phyloP scores from a whole-genome alignment of 441 rosid species.

The Eruca vesicaria region DNA sequence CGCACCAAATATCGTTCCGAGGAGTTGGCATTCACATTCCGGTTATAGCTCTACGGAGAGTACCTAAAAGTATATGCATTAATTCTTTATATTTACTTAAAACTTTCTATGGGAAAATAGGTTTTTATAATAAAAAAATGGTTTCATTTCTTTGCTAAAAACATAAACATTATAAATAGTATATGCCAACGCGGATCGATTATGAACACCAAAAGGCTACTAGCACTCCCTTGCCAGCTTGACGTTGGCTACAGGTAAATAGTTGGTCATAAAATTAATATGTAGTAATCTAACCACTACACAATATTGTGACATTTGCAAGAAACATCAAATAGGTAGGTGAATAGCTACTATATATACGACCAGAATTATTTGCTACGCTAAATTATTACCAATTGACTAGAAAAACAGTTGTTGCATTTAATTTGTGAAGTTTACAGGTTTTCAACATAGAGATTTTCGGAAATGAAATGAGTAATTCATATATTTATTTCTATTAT shows the following conservation, averaged over 20 bases:
- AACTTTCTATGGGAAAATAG: no score
- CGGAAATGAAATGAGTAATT: background rate
- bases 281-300: background rate
- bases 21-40: background rate
- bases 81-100: background rate
- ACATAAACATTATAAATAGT: no score
- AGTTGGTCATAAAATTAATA: background rate
- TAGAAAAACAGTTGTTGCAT: background rate
- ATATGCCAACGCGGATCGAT: no score
- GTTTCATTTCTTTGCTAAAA: no score
- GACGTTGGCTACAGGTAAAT: no score
- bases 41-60: background rate
- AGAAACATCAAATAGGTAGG: background rate
- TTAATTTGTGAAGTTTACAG: background rate
- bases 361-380: background rate
- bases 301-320: background rate
- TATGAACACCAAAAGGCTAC: no score
- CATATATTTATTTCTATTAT: background rate
- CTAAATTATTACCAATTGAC: background rate
- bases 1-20: constrained; percentile 12
- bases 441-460: background rate
- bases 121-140: no score
- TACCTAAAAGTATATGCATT: background rate
- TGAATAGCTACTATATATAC: background rate
- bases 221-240: no score